A percentile compares a stretch with the other conserved stretches of the same genome.
Evolutionary conservation across 331 rosid species (phyloP).

Genomic region (Prunus yedoensis): DNA sequence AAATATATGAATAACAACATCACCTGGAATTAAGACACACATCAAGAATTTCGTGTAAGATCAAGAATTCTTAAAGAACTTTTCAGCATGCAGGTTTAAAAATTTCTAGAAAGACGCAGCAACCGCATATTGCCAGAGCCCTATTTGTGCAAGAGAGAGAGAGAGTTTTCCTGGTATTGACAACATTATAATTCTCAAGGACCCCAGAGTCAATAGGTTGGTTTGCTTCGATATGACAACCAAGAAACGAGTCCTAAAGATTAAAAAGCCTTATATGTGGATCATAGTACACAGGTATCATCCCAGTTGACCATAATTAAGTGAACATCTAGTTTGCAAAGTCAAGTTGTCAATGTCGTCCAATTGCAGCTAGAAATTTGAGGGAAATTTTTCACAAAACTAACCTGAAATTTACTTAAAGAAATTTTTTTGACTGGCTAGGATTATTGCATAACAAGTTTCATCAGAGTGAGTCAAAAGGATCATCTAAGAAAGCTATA

Average conservation of each 20-base stretch:
- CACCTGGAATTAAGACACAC: constrained; percentile 60
- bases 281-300: background rate
- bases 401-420: background rate
- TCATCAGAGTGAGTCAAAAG: background rate
- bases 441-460: background rate
- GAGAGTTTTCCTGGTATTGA: background rate
- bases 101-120: background rate
- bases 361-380: background rate
- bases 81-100: background rate
- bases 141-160: background rate
- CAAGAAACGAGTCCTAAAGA: background rate
- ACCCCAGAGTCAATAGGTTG: background rate
- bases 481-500: background rate
- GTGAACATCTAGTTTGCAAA: background rate
- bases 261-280: background rate
- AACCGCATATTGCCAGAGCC: background rate
- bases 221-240: background rate
- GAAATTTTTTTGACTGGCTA: background rate
- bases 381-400: background rate
- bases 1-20: constrained; percentile 86
- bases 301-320: background rate
- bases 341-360: background rate
- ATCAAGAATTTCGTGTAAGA: background rate
- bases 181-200: background rate
- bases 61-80: background rate